Evolutionary conservation across 2,329 filamentous ascomycete genomes (phyloP), one percentile per base, ranked within the genome.

Genomic region (Arthroderma sp.): DNA sequence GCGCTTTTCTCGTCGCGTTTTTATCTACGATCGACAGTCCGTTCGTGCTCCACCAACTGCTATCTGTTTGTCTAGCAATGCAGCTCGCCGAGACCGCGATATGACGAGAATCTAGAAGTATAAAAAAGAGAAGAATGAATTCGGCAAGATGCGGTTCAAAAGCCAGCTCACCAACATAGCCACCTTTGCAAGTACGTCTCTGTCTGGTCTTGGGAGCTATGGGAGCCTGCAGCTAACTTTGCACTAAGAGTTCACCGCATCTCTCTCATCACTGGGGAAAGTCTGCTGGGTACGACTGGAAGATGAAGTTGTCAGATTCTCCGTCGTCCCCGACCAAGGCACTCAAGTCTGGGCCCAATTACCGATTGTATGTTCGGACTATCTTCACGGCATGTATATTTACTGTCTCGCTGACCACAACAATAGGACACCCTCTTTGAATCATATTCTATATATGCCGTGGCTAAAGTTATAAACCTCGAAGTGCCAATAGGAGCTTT

Each of bases 261-360:
- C 78, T 4, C 68, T 81, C 43, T 70, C 74, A 29, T 78, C 76
- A 9, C 65, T 81, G 11, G 85, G 87, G 53, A 87, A 89, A 63
- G 81, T 93, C 50, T 86, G 85, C 38, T 94, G 88, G 87, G 74
- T 94, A 51, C 83, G 87, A 52, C 77, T 98, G 31, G 85, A 89
- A 66, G 78, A 93, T 66, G 81, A 88, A 47, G 81, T 81, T 45
- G 81, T 89, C 46, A 87, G 88, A 54, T 94, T 98, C 67, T 96
- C 91, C 48, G 85, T 96, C 57, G 89, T 96, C 50, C 88, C 91
- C 1, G 87, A 95, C 60, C 82, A 85, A 57, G 89, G 91, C 48
- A 93, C 86, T 6, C 89, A 96, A 71, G 89, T 96, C 44, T 98
- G 91, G 91, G 85, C 87, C 73, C 88, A 73, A 60, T 80, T 78